Percentiles rank a stretch among this genome's conserved stretches.
These are phyloP conservation scores for Lactarius pseudohatsudake DNA, from an alignment of 768 basidiomycete species.

Conservation along the genomic window DNA sequence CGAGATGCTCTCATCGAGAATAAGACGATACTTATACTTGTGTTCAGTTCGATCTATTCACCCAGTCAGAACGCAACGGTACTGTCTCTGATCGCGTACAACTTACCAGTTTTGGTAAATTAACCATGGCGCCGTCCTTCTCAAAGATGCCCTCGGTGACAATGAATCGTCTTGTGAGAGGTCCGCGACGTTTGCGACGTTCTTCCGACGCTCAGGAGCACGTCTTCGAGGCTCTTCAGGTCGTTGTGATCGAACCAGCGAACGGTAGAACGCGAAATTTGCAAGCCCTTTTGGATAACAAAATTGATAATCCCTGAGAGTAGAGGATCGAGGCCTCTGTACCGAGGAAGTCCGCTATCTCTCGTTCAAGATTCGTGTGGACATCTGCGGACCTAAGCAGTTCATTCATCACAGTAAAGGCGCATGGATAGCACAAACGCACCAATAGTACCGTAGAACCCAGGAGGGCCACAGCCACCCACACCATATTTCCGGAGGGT, in stretches of 20 bases:
- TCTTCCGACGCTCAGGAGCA: conserved; percentile 78
- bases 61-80: background rate
- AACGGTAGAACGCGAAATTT: conserved; percentile 60
- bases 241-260: conserved; percentile 98
- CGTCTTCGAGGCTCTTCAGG: conserved; percentile 77
- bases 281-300: conserved; percentile 35
- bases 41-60: too few species aligned
- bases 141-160: conserved; percentile 97
- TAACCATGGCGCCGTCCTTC: conserved; percentile 87
- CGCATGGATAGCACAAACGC: too few species aligned
- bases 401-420: too few species aligned
- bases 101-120: conserved; percentile 87
- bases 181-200: conserved; percentile 74
- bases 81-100: background rate
- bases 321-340: conserved; percentile 89
- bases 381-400: too few species aligned
- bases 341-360: conserved; percentile 84
- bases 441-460: too few species aligned
- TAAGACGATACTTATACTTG: too few species aligned
- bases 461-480: too few species aligned
- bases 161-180: conserved; percentile 89
- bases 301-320: conserved; percentile 70
- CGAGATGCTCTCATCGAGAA: too few species aligned
- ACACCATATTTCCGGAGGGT: too few species aligned
- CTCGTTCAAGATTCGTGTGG: too few species aligned